Conservation (phyloP, 1,139 yeast genomes). For the Suhomyces choctaworum region DNA sequence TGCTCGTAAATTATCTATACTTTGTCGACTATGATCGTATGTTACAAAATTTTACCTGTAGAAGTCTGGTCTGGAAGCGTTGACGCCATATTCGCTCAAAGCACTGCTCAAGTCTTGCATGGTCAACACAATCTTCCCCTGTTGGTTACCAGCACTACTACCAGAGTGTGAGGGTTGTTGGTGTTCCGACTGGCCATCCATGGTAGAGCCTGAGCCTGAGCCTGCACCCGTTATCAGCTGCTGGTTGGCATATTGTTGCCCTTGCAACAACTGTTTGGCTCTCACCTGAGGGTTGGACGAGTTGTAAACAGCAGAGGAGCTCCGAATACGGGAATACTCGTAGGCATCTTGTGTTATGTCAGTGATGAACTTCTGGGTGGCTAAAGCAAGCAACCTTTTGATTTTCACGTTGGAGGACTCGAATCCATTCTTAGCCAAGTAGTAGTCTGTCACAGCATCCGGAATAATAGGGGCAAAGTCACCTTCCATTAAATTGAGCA, state of each 20-base stretch:
- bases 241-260: slow-evolving; percentile 58
- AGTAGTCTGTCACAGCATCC: slow-evolving; percentile 96
- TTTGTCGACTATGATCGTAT: too few relatives aligned
- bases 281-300: slow-evolving; percentile 85
- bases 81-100: slow-evolving; percentile 87
- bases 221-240: slow-evolving; percentile 42
- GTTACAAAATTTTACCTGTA: slow-evolving; percentile 48
- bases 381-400: slow-evolving; percentile 83
- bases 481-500: slow-evolving; percentile 79
- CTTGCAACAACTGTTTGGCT: slow-evolving; percentile 74
- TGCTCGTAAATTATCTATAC: too few relatives aligned
- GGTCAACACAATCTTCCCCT: slow-evolving; percentile 77
- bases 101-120: slow-evolving; percentile 91
- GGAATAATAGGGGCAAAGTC: slow-evolving; percentile 96
- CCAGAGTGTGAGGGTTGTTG: slow-evolving; percentile 36
- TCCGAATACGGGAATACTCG: slow-evolving; percentile 89
- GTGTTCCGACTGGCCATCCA: slow-evolving; percentile 37
- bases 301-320: slow-evolving; percentile 77
- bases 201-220: slow-evolving; percentile 40
- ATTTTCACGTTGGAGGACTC: slow-evolving; percentile 77
- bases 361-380: slow-evolving; percentile 92
- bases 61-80: slow-evolving; percentile 88
- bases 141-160: slow-evolving; percentile 56
- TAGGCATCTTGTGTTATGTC: slow-evolving; percentile 97
- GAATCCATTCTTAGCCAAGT: slow-evolving; percentile 85